Conservation (phyloP, 345 rosid genomes). For the Pistacia vera region DNA sequence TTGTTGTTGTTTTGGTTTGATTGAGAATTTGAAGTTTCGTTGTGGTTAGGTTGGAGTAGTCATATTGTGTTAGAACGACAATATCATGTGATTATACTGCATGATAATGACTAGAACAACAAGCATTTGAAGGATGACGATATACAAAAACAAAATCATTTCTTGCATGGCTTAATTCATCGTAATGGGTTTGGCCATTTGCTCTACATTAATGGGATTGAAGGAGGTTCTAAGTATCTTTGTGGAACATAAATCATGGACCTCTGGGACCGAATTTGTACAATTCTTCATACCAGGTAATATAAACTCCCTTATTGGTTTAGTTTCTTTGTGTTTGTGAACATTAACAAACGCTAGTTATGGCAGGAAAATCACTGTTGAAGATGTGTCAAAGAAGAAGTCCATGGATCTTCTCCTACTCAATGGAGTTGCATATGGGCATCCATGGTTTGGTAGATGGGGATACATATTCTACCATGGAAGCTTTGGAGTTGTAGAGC, state of each 20-base stretch:
- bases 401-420: conserved; percentile 73
- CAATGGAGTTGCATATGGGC: conserved; percentile 76
- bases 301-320: not conserved
- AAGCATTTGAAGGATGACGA: no score
- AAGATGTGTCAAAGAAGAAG: conserved; percentile 76
- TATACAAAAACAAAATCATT: no score
- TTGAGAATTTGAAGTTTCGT: no score
- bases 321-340: not conserved
- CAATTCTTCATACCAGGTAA: conserved; percentile 58
- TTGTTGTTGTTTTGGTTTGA: no score
- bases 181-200: no score
- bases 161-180: no score
- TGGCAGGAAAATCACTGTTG: conserved; percentile 68
- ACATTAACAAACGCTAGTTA: not conserved
- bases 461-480: conserved; percentile 76
- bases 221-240: conserved; percentile 28
- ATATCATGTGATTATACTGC: no score
- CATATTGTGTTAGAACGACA: no score
- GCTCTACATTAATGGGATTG: no score
- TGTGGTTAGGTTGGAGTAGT: no score
- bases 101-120: no score
- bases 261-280: conserved; percentile 84
- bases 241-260: conserved; percentile 77
- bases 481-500: conserved; percentile 73
- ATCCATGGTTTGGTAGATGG: conserved; percentile 92